Evolutionary conservation across 768 basidiomycete genomes (phyloP).

Genomic region (Leucosporidium yakuticum): DNA sequence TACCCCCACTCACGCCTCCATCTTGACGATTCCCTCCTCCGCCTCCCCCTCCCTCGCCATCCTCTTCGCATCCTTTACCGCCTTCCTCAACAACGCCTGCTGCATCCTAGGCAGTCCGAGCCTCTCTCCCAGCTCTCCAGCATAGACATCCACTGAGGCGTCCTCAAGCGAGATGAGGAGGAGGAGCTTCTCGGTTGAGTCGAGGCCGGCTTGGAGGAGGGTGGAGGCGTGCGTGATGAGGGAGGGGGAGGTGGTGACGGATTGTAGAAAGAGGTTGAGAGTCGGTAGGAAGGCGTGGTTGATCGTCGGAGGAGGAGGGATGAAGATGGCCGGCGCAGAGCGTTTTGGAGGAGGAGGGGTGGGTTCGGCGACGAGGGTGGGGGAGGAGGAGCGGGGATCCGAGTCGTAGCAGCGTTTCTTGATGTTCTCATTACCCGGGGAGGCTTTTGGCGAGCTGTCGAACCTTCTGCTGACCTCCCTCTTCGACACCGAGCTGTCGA

Average conservation of each 20-base stretch:
- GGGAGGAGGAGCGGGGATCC: background rate
- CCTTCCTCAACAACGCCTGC: slow-evolving; percentile 1
- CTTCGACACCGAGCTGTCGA: background rate
- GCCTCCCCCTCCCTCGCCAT: too few relatives aligned
- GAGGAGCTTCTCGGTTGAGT: background rate
- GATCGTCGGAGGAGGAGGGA: background rate
- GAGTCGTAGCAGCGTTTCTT: background rate
- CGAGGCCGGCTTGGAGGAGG: background rate
- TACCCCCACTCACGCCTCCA: too few relatives aligned
- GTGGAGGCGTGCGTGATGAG: background rate
- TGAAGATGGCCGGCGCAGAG: background rate
- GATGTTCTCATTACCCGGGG: too few relatives aligned
- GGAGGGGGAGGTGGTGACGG: background rate
- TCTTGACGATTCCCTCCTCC: too few relatives aligned
- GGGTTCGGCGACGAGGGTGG: background rate
- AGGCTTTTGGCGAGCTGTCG: too few relatives aligned
- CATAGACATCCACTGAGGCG: background rate
- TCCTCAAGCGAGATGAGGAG: background rate
- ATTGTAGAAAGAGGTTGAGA: background rate
- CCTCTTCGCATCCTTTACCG: too few relatives aligned
- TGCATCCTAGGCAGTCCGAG: background rate
- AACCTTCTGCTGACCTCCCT: too few relatives aligned
- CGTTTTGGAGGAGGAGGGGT: background rate
- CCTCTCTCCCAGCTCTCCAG: background rate
- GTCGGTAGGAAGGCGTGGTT: background rate